Conservation (phyloP, 371 early-diverging fungal species). For the Rhizomucor pusillus region DNA sequence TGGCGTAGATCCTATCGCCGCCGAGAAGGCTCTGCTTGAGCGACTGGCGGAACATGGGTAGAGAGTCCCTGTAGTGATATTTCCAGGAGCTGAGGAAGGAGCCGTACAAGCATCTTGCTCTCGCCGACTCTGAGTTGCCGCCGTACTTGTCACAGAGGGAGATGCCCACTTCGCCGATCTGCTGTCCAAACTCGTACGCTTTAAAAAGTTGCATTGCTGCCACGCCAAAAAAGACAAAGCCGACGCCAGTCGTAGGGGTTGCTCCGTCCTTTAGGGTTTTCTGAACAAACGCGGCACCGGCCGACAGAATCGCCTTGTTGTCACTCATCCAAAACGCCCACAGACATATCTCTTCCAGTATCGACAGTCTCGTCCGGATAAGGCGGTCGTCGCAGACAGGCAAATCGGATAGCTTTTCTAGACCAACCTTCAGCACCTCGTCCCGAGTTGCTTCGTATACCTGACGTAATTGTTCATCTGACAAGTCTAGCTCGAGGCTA, state of each 20-base stretch:
- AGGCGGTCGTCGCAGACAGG: conserved; percentile 36
- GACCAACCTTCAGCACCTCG: conserved; percentile 31
- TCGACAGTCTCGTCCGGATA: conserved; percentile 36
- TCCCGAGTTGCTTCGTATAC: conserved; percentile 29
- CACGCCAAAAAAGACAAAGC: conserved; percentile 45
- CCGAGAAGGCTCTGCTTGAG: conserved; percentile 39
- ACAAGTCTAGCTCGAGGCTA: conserved; percentile 22
- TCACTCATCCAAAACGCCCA: conserved; percentile 45
- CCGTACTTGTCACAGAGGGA: conserved; percentile 38
- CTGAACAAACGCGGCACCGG: conserved; percentile 26
- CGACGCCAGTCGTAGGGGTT: conserved; percentile 43
- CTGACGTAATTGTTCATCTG: conserved; percentile 18
- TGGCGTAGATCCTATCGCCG: conserved; percentile 42
- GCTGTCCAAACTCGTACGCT: conserved; percentile 41
- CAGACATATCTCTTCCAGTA: conserved; percentile 43
- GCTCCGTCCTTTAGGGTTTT: conserved; percentile 39
- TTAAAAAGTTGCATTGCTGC: conserved; percentile 39
- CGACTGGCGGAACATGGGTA: conserved; percentile 36
- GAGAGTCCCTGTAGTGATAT: conserved; percentile 30
- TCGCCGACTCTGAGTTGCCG: conserved; percentile 39
- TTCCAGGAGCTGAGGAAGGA: conserved; percentile 40
- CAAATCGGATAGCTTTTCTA: conserved; percentile 27
- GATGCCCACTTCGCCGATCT: conserved; percentile 40
- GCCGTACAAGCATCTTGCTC: conserved; percentile 35
- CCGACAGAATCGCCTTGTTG: conserved; percentile 26